Percentiles rank a stretch among this genome's conserved stretches.
These are phyloP conservation scores for Yamadazyma mexicana DNA, from an alignment of 1,139 yeast species.

Conservation along the genomic window DNA sequence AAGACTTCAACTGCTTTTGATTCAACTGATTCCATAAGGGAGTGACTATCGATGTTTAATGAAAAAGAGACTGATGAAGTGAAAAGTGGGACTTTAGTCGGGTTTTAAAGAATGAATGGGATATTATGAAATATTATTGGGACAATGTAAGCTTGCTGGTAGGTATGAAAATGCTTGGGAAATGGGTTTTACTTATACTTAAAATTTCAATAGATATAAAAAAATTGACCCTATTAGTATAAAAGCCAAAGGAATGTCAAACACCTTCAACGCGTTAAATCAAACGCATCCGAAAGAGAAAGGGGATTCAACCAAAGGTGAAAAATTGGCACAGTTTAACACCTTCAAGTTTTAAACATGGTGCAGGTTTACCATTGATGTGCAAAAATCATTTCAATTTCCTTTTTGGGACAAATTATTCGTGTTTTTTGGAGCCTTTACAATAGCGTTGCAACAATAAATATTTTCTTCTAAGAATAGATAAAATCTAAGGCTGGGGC, in stretches of 20 bases:
- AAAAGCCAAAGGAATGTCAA: neutral
- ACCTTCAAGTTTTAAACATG: too few relatives aligned
- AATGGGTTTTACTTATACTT: neutral
- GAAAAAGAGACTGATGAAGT: too few relatives aligned
- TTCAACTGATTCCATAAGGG: slow-evolving; percentile 25
- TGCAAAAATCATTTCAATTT: neutral
- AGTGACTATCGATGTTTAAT: neutral
- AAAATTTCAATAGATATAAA: neutral
- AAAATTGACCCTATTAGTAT: neutral
- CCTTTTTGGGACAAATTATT: slow-evolving; percentile 1
- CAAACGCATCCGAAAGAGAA: neutral
- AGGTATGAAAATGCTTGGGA: neutral
- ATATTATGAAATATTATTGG: too few relatives aligned
- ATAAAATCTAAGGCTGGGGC: neutral
- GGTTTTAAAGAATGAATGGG: too few relatives aligned
- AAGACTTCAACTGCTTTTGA: slow-evolving; percentile 55
- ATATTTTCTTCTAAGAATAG: neutral
- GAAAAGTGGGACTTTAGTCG: too few relatives aligned
- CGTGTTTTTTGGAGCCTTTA: neutral
- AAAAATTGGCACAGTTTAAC: too few relatives aligned
- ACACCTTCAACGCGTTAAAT: neutral
- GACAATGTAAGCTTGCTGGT: neutral
- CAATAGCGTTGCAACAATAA: too few relatives aligned
- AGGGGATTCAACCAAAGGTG: neutral
- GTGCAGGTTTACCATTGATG: neutral